Percentiles rank a stretch among this genome's conserved stretches.
These are phyloP conservation scores for Aquilaria malaccensis DNA, from an alignment of 345 rosid genomes.

Conservation along the genomic window DNA sequence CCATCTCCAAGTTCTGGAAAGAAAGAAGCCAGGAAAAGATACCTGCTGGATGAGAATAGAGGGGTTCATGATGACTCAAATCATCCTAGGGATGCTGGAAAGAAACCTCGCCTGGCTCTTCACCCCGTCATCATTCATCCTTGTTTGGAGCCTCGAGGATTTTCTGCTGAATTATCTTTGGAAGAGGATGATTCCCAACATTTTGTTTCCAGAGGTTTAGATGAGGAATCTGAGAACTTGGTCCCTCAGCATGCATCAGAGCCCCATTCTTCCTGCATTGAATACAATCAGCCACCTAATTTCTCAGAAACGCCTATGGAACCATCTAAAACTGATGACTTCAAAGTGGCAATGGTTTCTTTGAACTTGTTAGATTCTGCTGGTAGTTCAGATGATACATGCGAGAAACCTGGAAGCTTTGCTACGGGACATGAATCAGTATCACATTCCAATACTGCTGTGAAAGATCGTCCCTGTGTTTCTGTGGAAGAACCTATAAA, in stretches of 20 bases:
- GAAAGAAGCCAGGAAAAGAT: background rate
- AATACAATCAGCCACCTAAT: too few relatives aligned
- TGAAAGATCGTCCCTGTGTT: background rate
- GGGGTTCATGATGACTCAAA: background rate
- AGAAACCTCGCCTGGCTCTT: slow-evolving; percentile 1
- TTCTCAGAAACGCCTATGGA: too few relatives aligned
- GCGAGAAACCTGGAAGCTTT: slow-evolving; percentile 3
- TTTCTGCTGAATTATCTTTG: background rate
- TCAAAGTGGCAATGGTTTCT: too few relatives aligned
- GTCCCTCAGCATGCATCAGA: too few relatives aligned
- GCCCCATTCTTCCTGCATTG: too few relatives aligned
- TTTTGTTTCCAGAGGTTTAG: background rate
- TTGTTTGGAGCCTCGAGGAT: background rate
- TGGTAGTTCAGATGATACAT: background rate
- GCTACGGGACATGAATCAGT: background rate
- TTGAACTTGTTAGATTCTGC: background rate
- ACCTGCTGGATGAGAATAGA: background rate
- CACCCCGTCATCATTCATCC: background rate
- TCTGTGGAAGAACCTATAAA: background rate
- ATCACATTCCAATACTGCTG: background rate
- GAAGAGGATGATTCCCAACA: slow-evolving; percentile 1
- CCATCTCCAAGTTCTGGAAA: background rate
- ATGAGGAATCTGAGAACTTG: too few relatives aligned
- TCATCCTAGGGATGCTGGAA: background rate
- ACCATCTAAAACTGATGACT: too few relatives aligned